Evolutionary conservation across 768 basidiomycete genomes (phyloP), one percentile per base, ranked within the genome.

Genomic region (Flagelloscypha sp.): DNA sequence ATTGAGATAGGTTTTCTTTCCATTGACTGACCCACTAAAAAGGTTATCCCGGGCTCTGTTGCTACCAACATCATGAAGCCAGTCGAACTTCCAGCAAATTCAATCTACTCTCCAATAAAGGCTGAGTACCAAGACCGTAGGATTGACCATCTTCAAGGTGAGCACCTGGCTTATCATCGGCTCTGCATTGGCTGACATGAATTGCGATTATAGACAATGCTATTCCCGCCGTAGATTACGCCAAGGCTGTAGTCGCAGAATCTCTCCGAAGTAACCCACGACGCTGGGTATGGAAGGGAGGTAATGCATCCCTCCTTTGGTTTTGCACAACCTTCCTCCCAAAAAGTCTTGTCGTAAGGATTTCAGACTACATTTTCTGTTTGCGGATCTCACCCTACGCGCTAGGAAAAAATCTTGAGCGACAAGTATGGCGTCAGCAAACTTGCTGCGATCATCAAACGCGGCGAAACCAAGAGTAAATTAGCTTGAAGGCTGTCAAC

Each of bases 1-100:
- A n/a, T n/a, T n/a, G n/a, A n/a, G n/a, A n/a, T n/a, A n/a, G n/a
- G n/a, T n/a, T n/a, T n/a, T n/a, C n/a, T n/a, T n/a, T n/a, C n/a
- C n/a, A n/a, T n/a, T n/a, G n/a, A n/a, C n/a, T n/a, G n/a, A n/a
- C n/a, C n/a, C n/a, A n/a, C n/a, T n/a, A n/a, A n/a, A n/a, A 21
- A 48, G 47, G 45, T 48, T 10, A 18, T 49, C n/a, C 44, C 50
- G 13, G 50, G 50, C 7, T 43, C 37, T 16, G 42, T 52, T 25
- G 47, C 45, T 33, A 49, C 42, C 24, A 47, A 47, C 28, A 38
- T 40, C 7, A 24, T 30, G 9, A 23, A 22, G 32, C 32, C 16
- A 33, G 7, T 15, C 20, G 10, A 6, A 5, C 34, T 52, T 3
- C 36, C 34, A 20, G 43, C 45, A 23, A 32, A 24, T 6, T 52